Percentiles rank a stretch among this genome's conserved stretches.
These are phyloP conservation scores for Avena eriantha DNA, from an alignment of 176 grass and related monocot genomes.

Conservation along the genomic window DNA sequence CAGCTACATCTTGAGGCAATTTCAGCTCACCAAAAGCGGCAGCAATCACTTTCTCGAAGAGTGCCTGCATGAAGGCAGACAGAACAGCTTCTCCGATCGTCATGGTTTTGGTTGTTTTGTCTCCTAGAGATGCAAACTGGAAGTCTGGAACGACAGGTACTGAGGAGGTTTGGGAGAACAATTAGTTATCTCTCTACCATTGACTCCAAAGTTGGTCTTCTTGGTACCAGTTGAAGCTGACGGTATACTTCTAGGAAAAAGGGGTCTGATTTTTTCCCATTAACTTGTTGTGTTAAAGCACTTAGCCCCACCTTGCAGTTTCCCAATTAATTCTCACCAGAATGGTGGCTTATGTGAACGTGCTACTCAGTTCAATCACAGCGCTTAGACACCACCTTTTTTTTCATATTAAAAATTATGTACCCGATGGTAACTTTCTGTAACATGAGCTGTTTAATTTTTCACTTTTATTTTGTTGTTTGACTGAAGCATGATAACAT, in stretches of 20 bases:
- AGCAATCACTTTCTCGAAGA: constrained; percentile 67
- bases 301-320: background rate
- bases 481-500: background rate
- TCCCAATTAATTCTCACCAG: background rate
- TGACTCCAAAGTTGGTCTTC: constrained; percentile 46
- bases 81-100: constrained; percentile 58
- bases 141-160: background rate
- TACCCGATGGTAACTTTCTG: background rate
- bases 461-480: background rate
- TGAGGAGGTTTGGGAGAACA: background rate
- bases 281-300: background rate
- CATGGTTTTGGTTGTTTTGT: constrained; percentile 38
- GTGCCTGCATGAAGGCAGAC: constrained; percentile 74
- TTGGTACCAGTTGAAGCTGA: background rate
- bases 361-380: background rate
- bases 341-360: background rate
- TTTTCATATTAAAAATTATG: background rate
- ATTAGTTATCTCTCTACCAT: constrained; percentile 27
- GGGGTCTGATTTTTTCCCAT: background rate
- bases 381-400: background rate
- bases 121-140: constrained; percentile 26
- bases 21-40: constrained; percentile 59
- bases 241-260: background rate
- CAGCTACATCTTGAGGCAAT: constrained; percentile 37
- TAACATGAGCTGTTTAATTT: background rate